phyloP scores from a whole-genome alignment of 2,329 filamentous ascomycete species.

The Drechslera avenae region DNA sequence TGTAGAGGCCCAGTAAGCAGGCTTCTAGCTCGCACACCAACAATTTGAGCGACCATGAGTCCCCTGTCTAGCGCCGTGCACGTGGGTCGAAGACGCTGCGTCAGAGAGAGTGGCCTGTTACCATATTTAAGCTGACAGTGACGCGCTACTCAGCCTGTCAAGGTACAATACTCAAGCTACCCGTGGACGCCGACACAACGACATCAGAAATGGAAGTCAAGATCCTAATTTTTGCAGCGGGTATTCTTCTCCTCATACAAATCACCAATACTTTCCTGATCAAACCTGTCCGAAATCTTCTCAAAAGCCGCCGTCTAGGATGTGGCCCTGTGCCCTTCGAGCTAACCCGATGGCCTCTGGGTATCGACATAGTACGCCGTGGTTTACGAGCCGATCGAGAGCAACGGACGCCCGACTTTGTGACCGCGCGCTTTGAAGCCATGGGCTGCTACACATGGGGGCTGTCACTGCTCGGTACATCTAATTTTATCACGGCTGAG shows the following conservation, averaged over 20 bases:
- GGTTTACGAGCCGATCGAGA: conserved; percentile 3
- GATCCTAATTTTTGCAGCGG: background rate
- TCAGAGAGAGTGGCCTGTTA: background rate
- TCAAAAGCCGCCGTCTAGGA: conserved; percentile 2
- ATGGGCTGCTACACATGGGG: conserved; percentile 9
- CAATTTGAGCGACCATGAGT: background rate
- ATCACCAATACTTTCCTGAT: background rate
- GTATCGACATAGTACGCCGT: conserved; percentile 1
- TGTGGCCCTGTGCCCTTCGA: conserved; percentile 3
- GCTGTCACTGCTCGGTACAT: conserved; percentile 1
- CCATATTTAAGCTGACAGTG: conserved; percentile 1
- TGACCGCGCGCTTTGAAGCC: background rate
- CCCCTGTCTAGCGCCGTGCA: conserved; percentile 4
- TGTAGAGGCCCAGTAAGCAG: background rate
- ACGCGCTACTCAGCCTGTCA: background rate
- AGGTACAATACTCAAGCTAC: background rate
- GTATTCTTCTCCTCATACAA: background rate
- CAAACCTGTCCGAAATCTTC: background rate
- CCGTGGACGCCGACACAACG: too few relatives aligned
- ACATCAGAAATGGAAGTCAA: background rate
- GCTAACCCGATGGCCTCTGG: conserved; percentile 1
- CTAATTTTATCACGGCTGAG: conserved; percentile 7
- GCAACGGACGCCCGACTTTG: conserved; percentile 7
- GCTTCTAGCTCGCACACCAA: background rate
- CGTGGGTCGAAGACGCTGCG: background rate